phyloP scores from a whole-genome alignment of 129 eudicot genomes.

The Helianthus annuus region DNA sequence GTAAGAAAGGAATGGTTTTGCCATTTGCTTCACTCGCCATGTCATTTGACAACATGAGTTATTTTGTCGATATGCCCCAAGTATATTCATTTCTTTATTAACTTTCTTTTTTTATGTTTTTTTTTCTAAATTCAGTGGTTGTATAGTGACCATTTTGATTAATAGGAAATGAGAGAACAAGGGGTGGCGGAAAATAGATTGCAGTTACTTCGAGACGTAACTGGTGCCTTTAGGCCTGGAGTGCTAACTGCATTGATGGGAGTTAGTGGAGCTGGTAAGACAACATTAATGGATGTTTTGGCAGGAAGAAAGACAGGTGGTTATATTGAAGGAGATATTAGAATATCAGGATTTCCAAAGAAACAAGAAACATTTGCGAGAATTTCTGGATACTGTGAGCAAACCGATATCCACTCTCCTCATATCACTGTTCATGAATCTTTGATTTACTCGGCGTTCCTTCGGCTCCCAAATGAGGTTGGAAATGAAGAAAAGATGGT shows the following conservation, averaged over 20 bases:
- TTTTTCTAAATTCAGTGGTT: neutral
- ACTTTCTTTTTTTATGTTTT: neutral
- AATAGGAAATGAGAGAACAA: slow-evolving; percentile 78
- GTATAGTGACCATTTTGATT: neutral
- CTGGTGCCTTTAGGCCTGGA: slow-evolving; percentile 92
- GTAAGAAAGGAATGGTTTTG: slow-evolving; percentile 42
- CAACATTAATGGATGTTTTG: slow-evolving; percentile 95
- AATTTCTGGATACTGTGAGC: slow-evolving; percentile 90
- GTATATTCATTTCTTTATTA: slow-evolving; percentile 19
- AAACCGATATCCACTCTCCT: slow-evolving; percentile 91
- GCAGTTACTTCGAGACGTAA: slow-evolving; percentile 69
- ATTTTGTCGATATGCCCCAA: slow-evolving; percentile 55
- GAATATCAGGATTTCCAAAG: slow-evolving; percentile 84
- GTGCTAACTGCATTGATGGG: slow-evolving; percentile 96
- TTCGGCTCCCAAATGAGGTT: slow-evolving; percentile 76
- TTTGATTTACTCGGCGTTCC: slow-evolving; percentile 77
- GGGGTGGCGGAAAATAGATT: slow-evolving; percentile 72
- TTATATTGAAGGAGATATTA: slow-evolving; percentile 84
- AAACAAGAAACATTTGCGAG: slow-evolving; percentile 91
- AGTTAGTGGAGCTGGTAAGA: slow-evolving; percentile 98
- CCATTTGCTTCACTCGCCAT: slow-evolving; percentile 52
- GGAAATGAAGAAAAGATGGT: slow-evolving; percentile 83
- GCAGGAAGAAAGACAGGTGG: slow-evolving; percentile 98
- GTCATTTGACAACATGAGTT: slow-evolving; percentile 48
- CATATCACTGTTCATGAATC: slow-evolving; percentile 79